These are phyloP conservation scores for Suillus paluster DNA, from an alignment of 768 basidiomycete species.

Conservation along the genomic window DNA sequence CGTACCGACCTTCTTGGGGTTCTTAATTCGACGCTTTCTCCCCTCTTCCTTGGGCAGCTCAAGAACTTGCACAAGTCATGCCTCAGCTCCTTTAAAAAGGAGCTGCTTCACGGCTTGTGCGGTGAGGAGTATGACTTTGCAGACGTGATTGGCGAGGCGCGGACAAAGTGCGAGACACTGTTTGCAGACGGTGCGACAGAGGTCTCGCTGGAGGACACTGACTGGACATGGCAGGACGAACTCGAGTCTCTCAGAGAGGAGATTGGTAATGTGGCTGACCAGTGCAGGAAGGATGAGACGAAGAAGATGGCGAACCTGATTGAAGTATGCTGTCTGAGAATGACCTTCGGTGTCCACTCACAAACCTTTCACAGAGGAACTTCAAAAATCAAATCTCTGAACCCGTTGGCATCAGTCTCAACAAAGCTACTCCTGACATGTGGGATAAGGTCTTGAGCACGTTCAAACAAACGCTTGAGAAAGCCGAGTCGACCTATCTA, in stretches of 20 bases:
- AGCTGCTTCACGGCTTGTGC: constrained; percentile 72
- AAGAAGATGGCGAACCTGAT: constrained; percentile 98
- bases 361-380: constrained; percentile 60
- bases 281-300: constrained; percentile 94
- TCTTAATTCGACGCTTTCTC: constrained; percentile 77
- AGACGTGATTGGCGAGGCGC: constrained; percentile 70
- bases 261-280: constrained; percentile 78
- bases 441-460: constrained; percentile 85
- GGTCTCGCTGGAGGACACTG: constrained; percentile 61
- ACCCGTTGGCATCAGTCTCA: constrained; percentile 84
- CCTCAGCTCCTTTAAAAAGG: constrained; percentile 77
- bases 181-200: constrained; percentile 77
- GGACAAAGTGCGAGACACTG: constrained; percentile 58
- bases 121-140: constrained; percentile 90
- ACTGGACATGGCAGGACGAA: constrained; percentile 93
- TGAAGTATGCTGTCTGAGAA: constrained; percentile 61
- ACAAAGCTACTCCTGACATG: constrained; percentile 79
- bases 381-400: constrained; percentile 93
- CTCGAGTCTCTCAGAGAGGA: constrained; percentile 77
- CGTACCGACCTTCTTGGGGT: constrained; percentile 78
- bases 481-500: constrained; percentile 79
- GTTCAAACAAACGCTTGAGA: constrained; percentile 73
- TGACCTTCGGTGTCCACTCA: not conserved
- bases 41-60: constrained; percentile 92
- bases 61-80: constrained; percentile 93